Conservation (phyloP, 768 basidiomycete genomes). For the Mycena latifolia region DNA sequence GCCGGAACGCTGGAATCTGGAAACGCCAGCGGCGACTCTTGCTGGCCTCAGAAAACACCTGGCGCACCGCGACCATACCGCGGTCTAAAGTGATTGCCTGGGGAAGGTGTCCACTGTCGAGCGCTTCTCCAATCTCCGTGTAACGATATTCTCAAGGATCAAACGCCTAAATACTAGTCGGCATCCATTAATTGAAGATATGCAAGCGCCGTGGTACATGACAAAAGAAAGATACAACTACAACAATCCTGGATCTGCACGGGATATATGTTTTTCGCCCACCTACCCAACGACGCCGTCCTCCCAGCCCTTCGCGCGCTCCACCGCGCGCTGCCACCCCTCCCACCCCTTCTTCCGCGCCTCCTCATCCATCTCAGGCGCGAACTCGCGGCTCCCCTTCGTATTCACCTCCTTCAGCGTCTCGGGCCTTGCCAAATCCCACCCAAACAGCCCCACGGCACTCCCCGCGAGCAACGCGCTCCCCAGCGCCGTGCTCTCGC, state of each 20-base stretch:
- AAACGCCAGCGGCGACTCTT: too few relatives aligned
- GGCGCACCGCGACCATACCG: too few relatives aligned
- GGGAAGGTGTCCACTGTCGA: too few relatives aligned
- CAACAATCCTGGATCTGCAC: background rate
- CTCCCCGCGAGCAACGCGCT: slow-evolving; percentile 94
- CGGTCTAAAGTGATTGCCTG: too few relatives aligned
- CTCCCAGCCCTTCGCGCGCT: slow-evolving; percentile 58
- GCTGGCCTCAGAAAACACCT: too few relatives aligned
- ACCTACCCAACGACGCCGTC: slow-evolving; percentile 23
- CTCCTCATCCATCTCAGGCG: slow-evolving; percentile 62
- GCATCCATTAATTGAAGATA: too few relatives aligned
- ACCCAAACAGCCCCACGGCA: slow-evolving; percentile 89
- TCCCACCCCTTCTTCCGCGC: slow-evolving; percentile 76
- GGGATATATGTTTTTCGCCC: background rate
- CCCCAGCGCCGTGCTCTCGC: slow-evolving; percentile 98
- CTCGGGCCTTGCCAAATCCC: slow-evolving; percentile 89
- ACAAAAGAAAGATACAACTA: too few relatives aligned
- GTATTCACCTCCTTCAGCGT: slow-evolving; percentile 91
- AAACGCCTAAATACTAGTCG: too few relatives aligned
- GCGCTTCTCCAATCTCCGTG: too few relatives aligned
- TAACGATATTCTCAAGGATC: too few relatives aligned
- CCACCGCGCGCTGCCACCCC: slow-evolving; percentile 92
- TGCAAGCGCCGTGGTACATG: too few relatives aligned
- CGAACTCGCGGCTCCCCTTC: slow-evolving; percentile 80
- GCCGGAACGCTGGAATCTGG: too few relatives aligned